Evolutionary conservation across 345 rosid genomes (phyloP).

Genomic region (Lepidium didymum): DNA sequence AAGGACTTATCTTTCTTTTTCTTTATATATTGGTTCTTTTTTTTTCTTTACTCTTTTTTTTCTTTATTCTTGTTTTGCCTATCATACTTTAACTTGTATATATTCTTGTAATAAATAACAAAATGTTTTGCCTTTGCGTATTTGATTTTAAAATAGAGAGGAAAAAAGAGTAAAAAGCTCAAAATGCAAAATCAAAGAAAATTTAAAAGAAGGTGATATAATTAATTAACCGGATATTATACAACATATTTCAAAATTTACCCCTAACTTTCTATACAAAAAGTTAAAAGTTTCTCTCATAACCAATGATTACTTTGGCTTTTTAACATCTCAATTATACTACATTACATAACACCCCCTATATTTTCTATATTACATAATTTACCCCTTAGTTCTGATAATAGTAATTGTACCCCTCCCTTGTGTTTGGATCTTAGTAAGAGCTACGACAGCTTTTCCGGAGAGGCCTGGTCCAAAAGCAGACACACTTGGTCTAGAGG

Average conservation of each 20-base stretch:
- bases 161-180: not conserved
- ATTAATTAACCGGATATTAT: not conserved
- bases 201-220: not conserved
- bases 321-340: slow-evolving; percentile 9
- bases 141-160: not conserved
- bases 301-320: slow-evolving; percentile 16
- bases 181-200: slow-evolving; percentile 1
- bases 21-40: slow-evolving; percentile 10
- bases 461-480: slow-evolving; percentile 74
- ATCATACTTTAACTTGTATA: not conserved
- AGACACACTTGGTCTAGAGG: slow-evolving; percentile 63
- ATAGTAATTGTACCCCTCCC: slow-evolving; percentile 98
- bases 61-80: slow-evolving; percentile 5
- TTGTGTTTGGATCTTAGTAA: slow-evolving; percentile 85
- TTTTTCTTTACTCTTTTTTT: slow-evolving; percentile 2
- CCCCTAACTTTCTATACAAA: slow-evolving; percentile 6
- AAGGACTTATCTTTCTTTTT: not conserved
- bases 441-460: slow-evolving; percentile 90
- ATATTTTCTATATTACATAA: not conserved
- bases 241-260: slow-evolving; percentile 12
- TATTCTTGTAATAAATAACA: not conserved
- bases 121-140: not conserved
- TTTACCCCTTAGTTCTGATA: slow-evolving; percentile 82
- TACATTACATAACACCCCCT: not conserved
- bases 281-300: slow-evolving; percentile 13